Base-by-base conservation (phyloP, 371 early-diverging fungal genomes). In the Syncephalastrum monosporum region DNA sequence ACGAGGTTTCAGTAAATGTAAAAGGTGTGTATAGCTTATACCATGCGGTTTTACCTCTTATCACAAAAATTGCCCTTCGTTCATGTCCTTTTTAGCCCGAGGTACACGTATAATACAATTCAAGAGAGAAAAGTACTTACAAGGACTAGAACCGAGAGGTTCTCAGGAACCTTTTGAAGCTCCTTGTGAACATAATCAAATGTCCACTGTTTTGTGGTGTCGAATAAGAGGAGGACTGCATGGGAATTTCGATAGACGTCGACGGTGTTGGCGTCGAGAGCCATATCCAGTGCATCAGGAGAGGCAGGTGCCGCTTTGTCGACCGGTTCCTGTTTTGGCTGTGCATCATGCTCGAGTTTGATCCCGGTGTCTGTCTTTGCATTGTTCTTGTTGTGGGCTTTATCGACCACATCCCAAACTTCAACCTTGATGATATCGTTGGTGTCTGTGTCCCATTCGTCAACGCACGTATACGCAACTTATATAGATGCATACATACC, bases 331-430 rank as follows among this genome's bases (percentile, higher is more conserved):
- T 24, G 61, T 23, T 24, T 56, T n/a, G 59, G 57, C 15, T 55
- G 54, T 16, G 61, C 47, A 19, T 58, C 53, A 50, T 76, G 77
- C 38, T 79, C 72, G 5, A 76, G 68, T 42, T 79, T 79, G 17
- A 79, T 79, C 6, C 73, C 72, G 1, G 60, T 43, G 25, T 65
- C 65, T 25, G 55, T 42, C 5, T 50, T 64, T 23, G 56, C 42
- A 2, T 54, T 49, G 13, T 46, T 47, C 13, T 72, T 72, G 45
- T 75, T 79, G 42, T 73, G 67, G 8, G 73, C 85, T 21, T 81
- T 82, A 61, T 87, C 87, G 3, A 87, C 85, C 0, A 87, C 84
- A 68, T 87, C 87, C 87, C 87, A 87, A 16, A 87, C 67, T 55
- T 87, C 87, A 46, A 87, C 79, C 60, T 87, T 87, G 51, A 87